Base-by-base conservation (phyloP, 768 basidiomycete genomes). In the Lyophyllum atratum region DNA sequence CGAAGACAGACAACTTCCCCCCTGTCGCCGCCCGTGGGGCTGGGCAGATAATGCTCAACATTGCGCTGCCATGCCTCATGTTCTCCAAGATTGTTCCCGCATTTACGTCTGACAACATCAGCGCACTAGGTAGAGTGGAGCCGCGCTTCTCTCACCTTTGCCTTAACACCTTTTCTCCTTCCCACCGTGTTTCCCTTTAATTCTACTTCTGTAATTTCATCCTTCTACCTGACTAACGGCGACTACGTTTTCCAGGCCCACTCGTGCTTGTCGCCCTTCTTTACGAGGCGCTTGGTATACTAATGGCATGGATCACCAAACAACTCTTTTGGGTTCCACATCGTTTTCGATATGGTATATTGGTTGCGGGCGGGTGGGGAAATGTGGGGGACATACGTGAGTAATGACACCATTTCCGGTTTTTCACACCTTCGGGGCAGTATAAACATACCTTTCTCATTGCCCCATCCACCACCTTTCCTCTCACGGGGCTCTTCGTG, bases 301-400 rank as follows among this genome's bases (percentile, higher is more conserved):
- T 68, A 7, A 74, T 86, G 22, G 83, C 84, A 0, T 85, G 78
- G 74, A 46, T 80, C n/a, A 70, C 84, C 52, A 81, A 81, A 48
- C 80, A 82, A 59, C 62, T 87, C 49, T 90, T 87, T 63, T 91
- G 89, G 84, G 88, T 92, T 2, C 90, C 90, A 1, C 86, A 89
- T 64, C 79, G 87, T 25, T 91, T 92, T 65, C 76, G 89, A 46
- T 83, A 85, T 63, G 91, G 89, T 0, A 77, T 92, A 22, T 64
- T 91, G 0, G 81, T 83, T 3, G 87, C 89, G 0, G 89, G 88
- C 37, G 83, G 80, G 3, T 91, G 84, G 83, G 80, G 76, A 9
- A 91, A 90, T 62, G 80, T 80, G 43, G 87, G 85, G 9, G 90
- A 89, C 64, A 81, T 91, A 29, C 86, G 88, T 90, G 63, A 66